phyloP scores from a whole-genome alignment of 2,329 filamentous ascomycete genomes.

The Penicillium palitans region DNA sequence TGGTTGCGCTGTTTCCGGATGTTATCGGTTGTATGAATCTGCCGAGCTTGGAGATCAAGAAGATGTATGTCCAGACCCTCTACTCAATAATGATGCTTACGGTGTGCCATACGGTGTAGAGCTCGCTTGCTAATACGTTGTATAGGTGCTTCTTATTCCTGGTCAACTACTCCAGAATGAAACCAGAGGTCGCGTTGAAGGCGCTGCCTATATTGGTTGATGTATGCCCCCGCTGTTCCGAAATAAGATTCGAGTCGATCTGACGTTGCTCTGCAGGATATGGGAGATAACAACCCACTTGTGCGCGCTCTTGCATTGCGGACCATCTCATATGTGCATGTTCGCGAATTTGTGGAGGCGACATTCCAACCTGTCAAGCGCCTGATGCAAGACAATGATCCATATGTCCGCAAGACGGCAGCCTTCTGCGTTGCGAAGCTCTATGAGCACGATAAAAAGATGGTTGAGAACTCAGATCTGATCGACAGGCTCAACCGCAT shows the following conservation, averaged over 20 bases:
- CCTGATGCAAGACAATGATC: constrained; percentile 81
- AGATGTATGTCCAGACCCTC: constrained; percentile 67
- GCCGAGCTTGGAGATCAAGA: constrained; percentile 95
- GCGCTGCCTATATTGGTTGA: constrained; percentile 83
- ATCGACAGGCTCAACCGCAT: constrained; percentile 89
- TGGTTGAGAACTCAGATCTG: constrained; percentile 87
- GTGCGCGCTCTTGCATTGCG: constrained; percentile 88
- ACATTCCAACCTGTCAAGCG: constrained; percentile 81
- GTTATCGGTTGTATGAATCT: constrained; percentile 95
- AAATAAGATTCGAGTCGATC: neutral
- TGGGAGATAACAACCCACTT: constrained; percentile 88
- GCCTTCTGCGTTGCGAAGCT: constrained; percentile 96
- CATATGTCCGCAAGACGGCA: constrained; percentile 96
- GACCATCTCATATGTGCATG: constrained; percentile 97
- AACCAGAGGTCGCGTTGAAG: constrained; percentile 90
- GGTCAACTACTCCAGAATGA: constrained; percentile 94
- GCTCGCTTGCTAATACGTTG: constrained; percentile 11
- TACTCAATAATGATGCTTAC: neutral
- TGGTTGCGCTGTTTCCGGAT: constrained; percentile 95
- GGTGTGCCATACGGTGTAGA: neutral
- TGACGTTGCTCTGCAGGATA: constrained; percentile 61
- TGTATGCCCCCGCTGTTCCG: constrained; percentile 49
- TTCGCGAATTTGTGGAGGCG: constrained; percentile 90
- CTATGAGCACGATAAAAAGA: constrained; percentile 89
- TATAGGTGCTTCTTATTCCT: constrained; percentile 93